Percentiles rank a stretch among this genome's conserved stretches.
Evolutionary conservation across 208 protist species (phyloP).

Genomic region (Wallacemonas sp.): DNA sequence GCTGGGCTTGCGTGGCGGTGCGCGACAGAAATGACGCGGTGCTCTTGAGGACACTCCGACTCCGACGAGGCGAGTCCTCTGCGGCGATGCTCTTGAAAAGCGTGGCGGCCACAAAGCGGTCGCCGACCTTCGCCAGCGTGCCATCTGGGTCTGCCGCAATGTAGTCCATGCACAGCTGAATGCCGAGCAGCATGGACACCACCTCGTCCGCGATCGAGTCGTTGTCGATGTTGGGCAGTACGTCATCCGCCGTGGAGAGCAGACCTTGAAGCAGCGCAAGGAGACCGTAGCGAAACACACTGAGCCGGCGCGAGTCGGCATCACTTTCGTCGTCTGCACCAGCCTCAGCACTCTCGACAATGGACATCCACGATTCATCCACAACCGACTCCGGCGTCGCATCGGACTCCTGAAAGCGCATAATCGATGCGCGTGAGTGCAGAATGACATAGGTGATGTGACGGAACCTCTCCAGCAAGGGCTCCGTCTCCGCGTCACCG

Average conservation of each 20-base stretch:
- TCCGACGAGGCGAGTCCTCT: slow-evolving; percentile 6
- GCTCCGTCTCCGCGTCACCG: not conserved
- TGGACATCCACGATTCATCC: slow-evolving; percentile 77
- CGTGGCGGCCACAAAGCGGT: slow-evolving; percentile 3
- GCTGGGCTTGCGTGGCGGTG: slow-evolving; percentile 4
- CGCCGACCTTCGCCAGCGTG: slow-evolving; percentile 4
- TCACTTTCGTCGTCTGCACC: slow-evolving; percentile 35
- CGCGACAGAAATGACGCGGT: not conserved
- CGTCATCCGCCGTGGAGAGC: slow-evolving; percentile 69
- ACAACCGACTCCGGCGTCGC: slow-evolving; percentile 51
- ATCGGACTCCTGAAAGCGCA: slow-evolving; percentile 19
- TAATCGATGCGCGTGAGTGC: slow-evolving; percentile 37
- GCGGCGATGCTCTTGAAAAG: slow-evolving; percentile 4
- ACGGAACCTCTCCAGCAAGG: slow-evolving; percentile 34
- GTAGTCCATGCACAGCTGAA: slow-evolving; percentile 78
- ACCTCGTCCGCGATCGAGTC: slow-evolving; percentile 55
- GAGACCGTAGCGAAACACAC: slow-evolving; percentile 77
- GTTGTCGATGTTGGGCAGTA: slow-evolving; percentile 63
- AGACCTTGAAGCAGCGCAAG: slow-evolving; percentile 80
- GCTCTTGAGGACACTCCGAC: slow-evolving; percentile 2
- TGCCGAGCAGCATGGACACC: slow-evolving; percentile 65
- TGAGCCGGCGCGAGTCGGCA: slow-evolving; percentile 38
- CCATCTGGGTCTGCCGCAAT: slow-evolving; percentile 49
- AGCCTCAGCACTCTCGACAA: slow-evolving; percentile 62
- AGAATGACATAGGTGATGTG: slow-evolving; percentile 47